These are phyloP conservation scores for Penicillium sp. DNA, from an alignment of 2,329 filamentous ascomycete genomes.

Conservation along the genomic window DNA sequence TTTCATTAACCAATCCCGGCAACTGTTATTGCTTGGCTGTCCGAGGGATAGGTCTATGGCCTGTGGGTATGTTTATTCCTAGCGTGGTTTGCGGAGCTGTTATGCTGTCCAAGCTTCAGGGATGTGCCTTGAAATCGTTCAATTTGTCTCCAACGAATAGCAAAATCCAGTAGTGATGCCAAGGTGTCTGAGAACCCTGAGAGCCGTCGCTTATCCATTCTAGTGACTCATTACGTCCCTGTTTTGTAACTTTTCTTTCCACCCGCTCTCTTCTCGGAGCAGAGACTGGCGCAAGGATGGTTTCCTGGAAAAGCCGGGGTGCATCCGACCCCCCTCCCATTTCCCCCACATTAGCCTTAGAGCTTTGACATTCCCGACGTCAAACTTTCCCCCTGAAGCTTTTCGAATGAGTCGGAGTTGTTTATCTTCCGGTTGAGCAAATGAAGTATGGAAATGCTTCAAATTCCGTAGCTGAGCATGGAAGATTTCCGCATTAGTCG, in stretches of 20 bases:
- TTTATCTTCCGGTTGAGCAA: neutral
- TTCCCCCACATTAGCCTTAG: neutral
- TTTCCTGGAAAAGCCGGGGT: neutral
- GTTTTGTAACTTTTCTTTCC: neutral
- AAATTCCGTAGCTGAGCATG: neutral
- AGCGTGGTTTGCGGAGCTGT: neutral
- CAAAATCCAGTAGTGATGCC: neutral
- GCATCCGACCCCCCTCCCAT: neutral
- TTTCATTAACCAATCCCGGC: neutral
- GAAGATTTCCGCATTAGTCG: neutral
- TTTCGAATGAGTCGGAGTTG: neutral
- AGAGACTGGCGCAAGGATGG: neutral
- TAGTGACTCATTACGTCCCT: neutral
- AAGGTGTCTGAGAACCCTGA: neutral
- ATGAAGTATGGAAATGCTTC: neutral
- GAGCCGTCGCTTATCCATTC: neutral
- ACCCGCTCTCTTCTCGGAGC: no score
- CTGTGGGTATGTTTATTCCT: neutral
- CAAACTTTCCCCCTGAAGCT: neutral
- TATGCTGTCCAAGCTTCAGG: neutral
- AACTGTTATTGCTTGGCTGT: neutral
- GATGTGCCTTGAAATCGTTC: neutral
- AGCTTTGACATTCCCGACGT: neutral
- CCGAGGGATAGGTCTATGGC: neutral
- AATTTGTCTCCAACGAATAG: neutral